Conservation (phyloP, 768 basidiomycete genomes). For the Tremella fuciformis region DNA sequence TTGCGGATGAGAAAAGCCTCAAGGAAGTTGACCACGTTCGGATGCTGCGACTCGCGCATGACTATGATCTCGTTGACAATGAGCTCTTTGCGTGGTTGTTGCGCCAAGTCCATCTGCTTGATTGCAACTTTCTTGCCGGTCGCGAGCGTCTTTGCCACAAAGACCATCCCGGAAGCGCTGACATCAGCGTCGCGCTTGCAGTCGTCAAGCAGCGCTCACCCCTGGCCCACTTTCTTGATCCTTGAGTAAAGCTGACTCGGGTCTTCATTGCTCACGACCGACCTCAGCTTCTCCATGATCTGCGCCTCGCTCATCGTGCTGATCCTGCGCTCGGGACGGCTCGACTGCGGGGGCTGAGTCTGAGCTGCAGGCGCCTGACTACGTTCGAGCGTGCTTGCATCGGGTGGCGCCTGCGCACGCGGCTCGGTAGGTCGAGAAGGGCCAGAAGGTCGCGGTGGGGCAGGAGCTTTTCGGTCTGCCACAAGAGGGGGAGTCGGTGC, state of each 20-base stretch:
- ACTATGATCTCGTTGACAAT: constrained; percentile 98
- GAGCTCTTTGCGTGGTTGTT: constrained; percentile 93
- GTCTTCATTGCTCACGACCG: constrained; percentile 81
- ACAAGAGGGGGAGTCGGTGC: constrained; percentile 32
- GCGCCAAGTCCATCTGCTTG: constrained; percentile 95
- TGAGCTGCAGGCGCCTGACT: constrained; percentile 23
- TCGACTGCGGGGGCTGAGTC: constrained; percentile 16
- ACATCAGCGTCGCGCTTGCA: not conserved
- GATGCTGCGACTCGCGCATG: constrained; percentile 97
- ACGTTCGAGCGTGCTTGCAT: constrained; percentile 3
- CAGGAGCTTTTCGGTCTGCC: constrained; percentile 46
- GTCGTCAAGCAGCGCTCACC: constrained; percentile 57
- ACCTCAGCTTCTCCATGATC: constrained; percentile 94
- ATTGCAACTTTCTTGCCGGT: constrained; percentile 88
- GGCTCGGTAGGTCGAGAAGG: constrained; percentile 18
- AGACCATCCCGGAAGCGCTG: constrained; percentile 96
- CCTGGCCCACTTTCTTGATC: constrained; percentile 98
- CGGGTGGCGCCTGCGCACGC: not conserved
- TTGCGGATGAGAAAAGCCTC: constrained; percentile 84
- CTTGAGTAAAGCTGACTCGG: constrained; percentile 88
- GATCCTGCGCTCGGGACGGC: constrained; percentile 71
- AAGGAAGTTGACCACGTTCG: constrained; percentile 94
- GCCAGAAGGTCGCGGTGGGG: constrained; percentile 34
- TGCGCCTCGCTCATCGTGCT: constrained; percentile 96
- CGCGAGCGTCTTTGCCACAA: constrained; percentile 85